Percentiles rank a stretch among this genome's conserved stretches.
Evolutionary conservation across 495 filamentous ascomycete species (phyloP).

Genomic region (Daldinia vernicosa): DNA sequence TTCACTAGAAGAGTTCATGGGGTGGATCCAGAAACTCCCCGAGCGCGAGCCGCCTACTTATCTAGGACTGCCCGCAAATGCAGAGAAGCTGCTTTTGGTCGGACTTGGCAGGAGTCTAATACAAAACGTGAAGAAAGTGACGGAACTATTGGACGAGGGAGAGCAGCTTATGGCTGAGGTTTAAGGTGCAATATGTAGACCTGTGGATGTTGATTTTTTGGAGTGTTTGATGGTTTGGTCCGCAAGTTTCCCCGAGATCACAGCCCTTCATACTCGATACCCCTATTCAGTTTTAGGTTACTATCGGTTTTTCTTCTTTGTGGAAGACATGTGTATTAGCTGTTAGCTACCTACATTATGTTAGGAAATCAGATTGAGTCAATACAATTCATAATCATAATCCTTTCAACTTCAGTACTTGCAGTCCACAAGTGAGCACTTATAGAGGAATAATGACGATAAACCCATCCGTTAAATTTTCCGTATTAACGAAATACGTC

Average conservation of each 20-base stretch:
- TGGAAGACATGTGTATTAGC: constrained; percentile 8
- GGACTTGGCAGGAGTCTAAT: constrained; percentile 89
- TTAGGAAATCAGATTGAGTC: constrained; percentile 12
- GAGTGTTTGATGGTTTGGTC: constrained; percentile 33
- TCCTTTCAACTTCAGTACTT: not conserved
- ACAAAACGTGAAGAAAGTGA: constrained; percentile 81
- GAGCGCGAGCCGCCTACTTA: constrained; percentile 98
- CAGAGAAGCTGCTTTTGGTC: constrained; percentile 93
- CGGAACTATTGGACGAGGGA: constrained; percentile 88
- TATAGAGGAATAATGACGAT: too few species aligned
- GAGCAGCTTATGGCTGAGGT: constrained; percentile 87
- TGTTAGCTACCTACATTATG: constrained; percentile 3
- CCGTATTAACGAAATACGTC: not conserved
- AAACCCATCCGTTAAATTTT: not conserved
- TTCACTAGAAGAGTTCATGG: constrained; percentile 83
- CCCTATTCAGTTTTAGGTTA: constrained; percentile 34
- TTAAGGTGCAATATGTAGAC: constrained; percentile 18
- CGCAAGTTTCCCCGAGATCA: constrained; percentile 30
- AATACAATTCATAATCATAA: not conserved
- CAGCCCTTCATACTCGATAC: constrained; percentile 34
- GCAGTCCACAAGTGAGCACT: not conserved
- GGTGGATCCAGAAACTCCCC: constrained; percentile 90
- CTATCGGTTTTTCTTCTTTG: constrained; percentile 11
- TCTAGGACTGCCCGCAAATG: constrained; percentile 93
- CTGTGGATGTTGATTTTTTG: constrained; percentile 19